Conservation (phyloP, 495 filamentous ascomycete genomes). For the Aspergillus sclerotioniger region DNA sequence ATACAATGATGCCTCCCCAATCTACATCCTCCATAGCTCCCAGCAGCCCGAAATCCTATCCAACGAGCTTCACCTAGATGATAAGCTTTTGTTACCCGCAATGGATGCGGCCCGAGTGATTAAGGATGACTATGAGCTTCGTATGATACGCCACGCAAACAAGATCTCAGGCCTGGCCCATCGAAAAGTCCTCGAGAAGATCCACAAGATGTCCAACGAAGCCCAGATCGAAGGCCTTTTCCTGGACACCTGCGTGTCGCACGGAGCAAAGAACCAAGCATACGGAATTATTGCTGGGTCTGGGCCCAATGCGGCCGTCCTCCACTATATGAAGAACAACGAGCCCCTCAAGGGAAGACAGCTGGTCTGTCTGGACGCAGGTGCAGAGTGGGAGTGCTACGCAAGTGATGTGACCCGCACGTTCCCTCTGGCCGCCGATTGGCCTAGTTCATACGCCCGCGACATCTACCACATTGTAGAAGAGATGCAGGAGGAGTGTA, state of each 20-base stretch:
- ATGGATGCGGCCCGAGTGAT: conserved; percentile 71
- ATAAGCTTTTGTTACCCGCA: conserved; percentile 53
- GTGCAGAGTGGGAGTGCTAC: conserved; percentile 81
- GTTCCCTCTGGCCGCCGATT: conserved; percentile 66
- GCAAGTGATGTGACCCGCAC: conserved; percentile 90
- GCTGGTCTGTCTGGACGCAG: conserved; percentile 80
- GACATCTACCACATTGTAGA: conserved; percentile 75
- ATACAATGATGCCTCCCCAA: conserved; percentile 40
- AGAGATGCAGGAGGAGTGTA: conserved; percentile 78
- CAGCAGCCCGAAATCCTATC: conserved; percentile 47
- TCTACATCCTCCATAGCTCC: conserved; percentile 40
- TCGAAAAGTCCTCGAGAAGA: conserved; percentile 57
- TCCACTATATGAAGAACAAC: conserved; percentile 86
- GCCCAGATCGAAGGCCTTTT: conserved; percentile 80
- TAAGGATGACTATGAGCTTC: conserved; percentile 80
- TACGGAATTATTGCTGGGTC: conserved; percentile 85
- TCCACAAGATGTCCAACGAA: conserved; percentile 67
- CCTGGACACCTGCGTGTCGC: conserved; percentile 62
- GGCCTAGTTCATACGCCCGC: conserved; percentile 59
- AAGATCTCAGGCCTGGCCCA: conserved; percentile 73
- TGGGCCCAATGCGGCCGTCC: conserved; percentile 70
- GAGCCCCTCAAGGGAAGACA: conserved; percentile 63
- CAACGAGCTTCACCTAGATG: conserved; percentile 48
- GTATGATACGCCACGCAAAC: conserved; percentile 75
- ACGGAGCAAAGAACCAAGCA: conserved; percentile 72